Evolutionary conservation across 257 asterid genomes (phyloP).

Genomic region (Plantago major): DNA sequence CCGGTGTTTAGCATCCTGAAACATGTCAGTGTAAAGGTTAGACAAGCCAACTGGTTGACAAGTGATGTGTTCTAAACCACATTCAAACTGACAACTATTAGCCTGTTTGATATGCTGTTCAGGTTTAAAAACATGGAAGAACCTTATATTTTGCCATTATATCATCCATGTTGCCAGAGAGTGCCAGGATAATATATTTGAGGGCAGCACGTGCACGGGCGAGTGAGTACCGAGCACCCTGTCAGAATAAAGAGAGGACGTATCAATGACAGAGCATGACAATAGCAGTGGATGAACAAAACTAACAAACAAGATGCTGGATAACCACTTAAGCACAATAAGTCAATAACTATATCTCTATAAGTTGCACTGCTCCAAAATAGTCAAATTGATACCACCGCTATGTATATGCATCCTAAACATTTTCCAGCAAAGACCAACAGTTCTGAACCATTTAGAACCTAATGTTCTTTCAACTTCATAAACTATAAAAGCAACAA

Average conservation of each 20-base stretch:
- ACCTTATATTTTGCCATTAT: constrained; percentile 82
- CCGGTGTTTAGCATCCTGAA: constrained; percentile 78
- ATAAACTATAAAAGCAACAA: constrained; percentile 5
- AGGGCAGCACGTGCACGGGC: constrained; percentile 90
- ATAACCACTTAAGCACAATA: constrained; percentile 7
- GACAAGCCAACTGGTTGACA: too few relatives aligned
- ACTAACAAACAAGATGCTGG: constrained; percentile 11
- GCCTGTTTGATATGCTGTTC: neutral
- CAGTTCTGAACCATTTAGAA: constrained; percentile 10
- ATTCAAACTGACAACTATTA: neutral
- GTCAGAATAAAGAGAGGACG: constrained; percentile 25
- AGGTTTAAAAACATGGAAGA: constrained; percentile 7
- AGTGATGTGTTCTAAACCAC: neutral
- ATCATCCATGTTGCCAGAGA: constrained; percentile 94
- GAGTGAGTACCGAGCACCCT: constrained; percentile 67
- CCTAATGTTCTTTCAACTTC: constrained; percentile 5
- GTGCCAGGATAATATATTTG: constrained; percentile 75
- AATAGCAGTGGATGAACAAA: constrained; percentile 21
- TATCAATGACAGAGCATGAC: constrained; percentile 10
- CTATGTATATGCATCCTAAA: constrained; percentile 7
- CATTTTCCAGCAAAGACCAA: constrained; percentile 9
- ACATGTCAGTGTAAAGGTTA: constrained; percentile 11
- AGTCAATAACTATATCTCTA: constrained; percentile 11
- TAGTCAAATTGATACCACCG: constrained; percentile 10
- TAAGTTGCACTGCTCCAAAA: constrained; percentile 16